Conservation (phyloP, 163 green algal genomes). For the Chlorella variabilis region DNA sequence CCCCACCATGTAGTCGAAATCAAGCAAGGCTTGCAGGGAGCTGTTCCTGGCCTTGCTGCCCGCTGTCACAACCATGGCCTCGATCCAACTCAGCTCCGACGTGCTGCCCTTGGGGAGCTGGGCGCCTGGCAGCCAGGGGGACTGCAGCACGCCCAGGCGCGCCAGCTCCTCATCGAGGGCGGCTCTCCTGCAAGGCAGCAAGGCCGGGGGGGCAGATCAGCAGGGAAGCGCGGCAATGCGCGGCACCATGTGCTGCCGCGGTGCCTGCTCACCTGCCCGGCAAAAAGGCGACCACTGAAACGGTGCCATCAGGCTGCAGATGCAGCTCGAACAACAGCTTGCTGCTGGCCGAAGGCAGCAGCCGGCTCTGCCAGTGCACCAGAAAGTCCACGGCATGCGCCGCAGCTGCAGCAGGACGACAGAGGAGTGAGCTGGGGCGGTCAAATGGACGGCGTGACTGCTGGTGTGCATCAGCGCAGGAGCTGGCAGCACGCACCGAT, state of each 20-base stretch:
- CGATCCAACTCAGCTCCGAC: background rate
- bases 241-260: too few relatives aligned
- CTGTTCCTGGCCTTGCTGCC: constrained; percentile 8
- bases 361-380: background rate
- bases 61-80: background rate
- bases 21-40: background rate
- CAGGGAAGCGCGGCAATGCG: too few relatives aligned
- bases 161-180: background rate
- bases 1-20: background rate
- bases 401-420: too few relatives aligned
- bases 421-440: too few relatives aligned
- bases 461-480: too few relatives aligned
- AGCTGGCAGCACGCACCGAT: too few relatives aligned
- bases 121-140: background rate
- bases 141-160: background rate
- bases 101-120: background rate
- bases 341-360: background rate
- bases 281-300: background rate
- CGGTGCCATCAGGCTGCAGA: background rate
- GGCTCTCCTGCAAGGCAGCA: background rate
- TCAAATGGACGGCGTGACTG: too few relatives aligned
- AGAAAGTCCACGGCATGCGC: constrained; percentile 6
- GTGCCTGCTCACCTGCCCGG: background rate
- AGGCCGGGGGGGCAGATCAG: too few relatives aligned
- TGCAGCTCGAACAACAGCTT: background rate